Conservation (phyloP, 768 basidiomycete species). For the Amanita inopinata region DNA sequence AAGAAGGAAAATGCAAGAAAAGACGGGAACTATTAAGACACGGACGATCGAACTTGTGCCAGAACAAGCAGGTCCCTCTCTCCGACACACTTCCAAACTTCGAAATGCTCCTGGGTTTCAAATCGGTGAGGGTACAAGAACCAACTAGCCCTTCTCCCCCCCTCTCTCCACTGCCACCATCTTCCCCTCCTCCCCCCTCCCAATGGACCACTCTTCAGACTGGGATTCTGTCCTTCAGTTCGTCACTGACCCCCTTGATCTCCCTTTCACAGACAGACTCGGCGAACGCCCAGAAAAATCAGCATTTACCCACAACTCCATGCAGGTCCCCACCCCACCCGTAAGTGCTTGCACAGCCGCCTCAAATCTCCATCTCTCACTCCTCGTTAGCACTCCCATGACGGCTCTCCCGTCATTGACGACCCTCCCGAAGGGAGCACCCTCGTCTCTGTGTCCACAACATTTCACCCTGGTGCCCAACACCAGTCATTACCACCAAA, state of each 20-base stretch:
- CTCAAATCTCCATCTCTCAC: neutral
- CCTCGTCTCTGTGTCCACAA: slow-evolving; percentile 71
- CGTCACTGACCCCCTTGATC: slow-evolving; percentile 38
- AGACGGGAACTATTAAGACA: too few species aligned
- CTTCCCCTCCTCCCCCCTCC: too few species aligned
- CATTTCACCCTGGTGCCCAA: slow-evolving; percentile 66
- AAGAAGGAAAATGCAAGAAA: too few species aligned
- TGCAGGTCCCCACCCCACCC: slow-evolving; percentile 58
- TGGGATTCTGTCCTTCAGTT: slow-evolving; percentile 60
- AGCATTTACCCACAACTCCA: slow-evolving; percentile 13
- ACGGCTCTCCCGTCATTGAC: slow-evolving; percentile 33
- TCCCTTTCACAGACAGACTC: slow-evolving; percentile 29
- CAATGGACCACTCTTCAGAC: slow-evolving; percentile 25
- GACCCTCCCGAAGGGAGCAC: slow-evolving; percentile 25
- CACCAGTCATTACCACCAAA: slow-evolving; percentile 49
- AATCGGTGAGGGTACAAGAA: too few species aligned
- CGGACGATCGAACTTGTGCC: too few species aligned
- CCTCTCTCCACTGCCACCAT: slow-evolving; percentile 11
- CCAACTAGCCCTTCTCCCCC: slow-evolving; percentile 5
- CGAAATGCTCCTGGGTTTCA: slow-evolving; percentile 8
- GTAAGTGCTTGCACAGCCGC: slow-evolving; percentile 25
- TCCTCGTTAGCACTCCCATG: slow-evolving; percentile 30
- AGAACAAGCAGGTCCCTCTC: too few species aligned
- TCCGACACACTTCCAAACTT: too few species aligned
- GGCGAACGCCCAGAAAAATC: slow-evolving; percentile 16